These are phyloP conservation scores for Mortierella sp. DNA, from an alignment of 371 early-diverging fungal species.

Conservation along the genomic window DNA sequence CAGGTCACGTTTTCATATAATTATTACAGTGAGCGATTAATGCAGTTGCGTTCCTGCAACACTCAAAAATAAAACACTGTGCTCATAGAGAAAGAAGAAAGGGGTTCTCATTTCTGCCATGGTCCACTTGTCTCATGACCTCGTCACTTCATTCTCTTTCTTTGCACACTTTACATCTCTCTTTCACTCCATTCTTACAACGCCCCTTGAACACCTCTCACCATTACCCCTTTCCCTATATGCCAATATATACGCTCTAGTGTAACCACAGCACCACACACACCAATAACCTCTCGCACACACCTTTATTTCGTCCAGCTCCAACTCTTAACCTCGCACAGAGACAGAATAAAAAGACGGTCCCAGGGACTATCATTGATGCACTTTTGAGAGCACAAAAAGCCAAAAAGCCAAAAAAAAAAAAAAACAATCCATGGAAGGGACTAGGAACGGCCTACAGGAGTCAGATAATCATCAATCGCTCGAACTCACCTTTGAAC, in stretches of 20 bases:
- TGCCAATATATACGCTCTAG: not conserved
- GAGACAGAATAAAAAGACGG: constrained; percentile 13
- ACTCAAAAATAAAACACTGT: not conserved
- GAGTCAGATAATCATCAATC: constrained; percentile 9
- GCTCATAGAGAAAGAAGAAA: not conserved
- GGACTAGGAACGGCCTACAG: not conserved
- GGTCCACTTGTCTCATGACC: not conserved
- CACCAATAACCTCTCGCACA: not conserved
- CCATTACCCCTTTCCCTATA: not conserved
- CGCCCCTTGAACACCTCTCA: not conserved
- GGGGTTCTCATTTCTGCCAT: constrained; percentile 6
- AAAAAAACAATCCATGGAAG: constrained; percentile 9
- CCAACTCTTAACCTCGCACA: not conserved
- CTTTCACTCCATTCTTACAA: not conserved
- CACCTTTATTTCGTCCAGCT: constrained; percentile 1
- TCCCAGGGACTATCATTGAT: constrained; percentile 3
- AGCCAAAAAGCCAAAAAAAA: constrained; percentile 7
- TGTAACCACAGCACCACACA: constrained; percentile 9
- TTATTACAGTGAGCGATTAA: not conserved
- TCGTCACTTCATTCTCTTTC: not conserved
- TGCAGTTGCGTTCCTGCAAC: not conserved
- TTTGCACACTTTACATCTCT: not conserved
- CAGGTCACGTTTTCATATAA: not conserved
- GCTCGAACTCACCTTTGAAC: not conserved
- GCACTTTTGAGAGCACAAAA: constrained; percentile 3